phyloP scores from a whole-genome alignment of 441 rosid species.

The Aleurites moluccanus region DNA sequence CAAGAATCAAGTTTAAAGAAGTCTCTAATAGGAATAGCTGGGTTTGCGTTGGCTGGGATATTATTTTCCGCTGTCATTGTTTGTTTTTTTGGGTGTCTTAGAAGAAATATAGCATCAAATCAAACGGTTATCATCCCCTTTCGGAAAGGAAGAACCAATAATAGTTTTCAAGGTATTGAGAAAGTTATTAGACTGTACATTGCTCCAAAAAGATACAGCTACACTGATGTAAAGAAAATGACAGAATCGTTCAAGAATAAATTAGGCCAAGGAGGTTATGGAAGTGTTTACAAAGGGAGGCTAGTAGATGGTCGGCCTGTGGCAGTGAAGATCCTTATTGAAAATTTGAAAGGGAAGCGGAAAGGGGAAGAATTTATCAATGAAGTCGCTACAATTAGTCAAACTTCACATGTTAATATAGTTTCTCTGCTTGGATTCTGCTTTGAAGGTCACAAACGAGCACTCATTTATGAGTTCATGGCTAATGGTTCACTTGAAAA shows the following conservation, averaged over 20 bases:
- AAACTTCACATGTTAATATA: slow-evolving; percentile 38
- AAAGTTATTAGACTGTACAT: not conserved
- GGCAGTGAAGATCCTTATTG: not conserved
- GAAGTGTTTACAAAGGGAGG: not conserved
- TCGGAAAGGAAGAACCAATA: not conserved
- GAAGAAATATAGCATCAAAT: not conserved
- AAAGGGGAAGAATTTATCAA: not conserved
- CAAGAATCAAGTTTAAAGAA: not conserved
- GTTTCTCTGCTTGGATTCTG: slow-evolving; percentile 41
- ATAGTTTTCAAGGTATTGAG: not conserved
- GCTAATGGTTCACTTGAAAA: slow-evolving; percentile 43
- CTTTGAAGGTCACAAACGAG: slow-evolving; percentile 31
- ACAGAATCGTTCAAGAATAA: not conserved
- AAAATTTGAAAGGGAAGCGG: not conserved
- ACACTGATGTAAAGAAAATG: slow-evolving; percentile 2
- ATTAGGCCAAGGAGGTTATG: slow-evolving; percentile 1
- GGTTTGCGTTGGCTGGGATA: not conserved
- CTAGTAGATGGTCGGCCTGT: not conserved
- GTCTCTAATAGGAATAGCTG: not conserved
- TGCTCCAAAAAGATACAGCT: not conserved
- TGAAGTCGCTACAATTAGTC: slow-evolving; percentile 29
- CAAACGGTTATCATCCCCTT: not conserved
- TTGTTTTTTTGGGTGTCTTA: not conserved
- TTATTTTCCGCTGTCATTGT: not conserved
- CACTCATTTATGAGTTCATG: slow-evolving; percentile 43